phyloP scores from a whole-genome alignment of 352 stramenopile species.

The Blastocystis sp. region DNA sequence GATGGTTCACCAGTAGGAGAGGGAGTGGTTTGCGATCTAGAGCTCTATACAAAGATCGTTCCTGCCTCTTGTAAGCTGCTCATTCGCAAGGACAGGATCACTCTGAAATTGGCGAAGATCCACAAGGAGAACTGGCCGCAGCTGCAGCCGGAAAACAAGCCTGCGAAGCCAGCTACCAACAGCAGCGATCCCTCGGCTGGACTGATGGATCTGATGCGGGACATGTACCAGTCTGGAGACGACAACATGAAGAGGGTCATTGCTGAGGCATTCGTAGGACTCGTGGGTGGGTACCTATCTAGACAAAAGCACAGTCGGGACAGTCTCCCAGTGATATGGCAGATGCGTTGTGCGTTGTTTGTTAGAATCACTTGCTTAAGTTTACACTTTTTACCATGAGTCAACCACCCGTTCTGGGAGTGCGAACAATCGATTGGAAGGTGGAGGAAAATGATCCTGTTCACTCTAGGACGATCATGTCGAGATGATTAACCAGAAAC shows the following conservation, averaged over 20 bases:
- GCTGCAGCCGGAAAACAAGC: not conserved
- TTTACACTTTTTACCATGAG: not conserved
- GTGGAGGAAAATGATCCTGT: not conserved
- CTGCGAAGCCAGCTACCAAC: not conserved
- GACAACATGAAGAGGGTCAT: conserved; percentile 20
- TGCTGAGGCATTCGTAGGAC: not conserved
- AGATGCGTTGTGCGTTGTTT: not conserved
- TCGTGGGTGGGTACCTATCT: not conserved
- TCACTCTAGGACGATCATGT: conserved; percentile 22
- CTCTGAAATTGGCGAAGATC: not conserved
- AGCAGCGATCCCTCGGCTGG: not conserved
- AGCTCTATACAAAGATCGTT: not conserved
- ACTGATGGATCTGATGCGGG: conserved; percentile 23
- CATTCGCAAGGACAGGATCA: not conserved
- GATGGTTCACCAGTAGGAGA: not conserved
- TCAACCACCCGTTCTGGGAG: not conserved
- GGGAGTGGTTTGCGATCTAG: not conserved
- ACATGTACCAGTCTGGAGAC: not conserved
- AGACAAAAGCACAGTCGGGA: conserved; percentile 15
- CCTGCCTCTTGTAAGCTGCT: not conserved
- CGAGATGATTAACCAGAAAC: conserved; percentile 44
- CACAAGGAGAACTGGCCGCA: not conserved
- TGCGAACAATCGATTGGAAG: conserved; percentile 26
- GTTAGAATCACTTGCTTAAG: not conserved
- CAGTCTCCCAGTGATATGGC: not conserved